Evolutionary conservation across 768 basidiomycete genomes (phyloP).

Genomic region (Leccinum fibrillosum): DNA sequence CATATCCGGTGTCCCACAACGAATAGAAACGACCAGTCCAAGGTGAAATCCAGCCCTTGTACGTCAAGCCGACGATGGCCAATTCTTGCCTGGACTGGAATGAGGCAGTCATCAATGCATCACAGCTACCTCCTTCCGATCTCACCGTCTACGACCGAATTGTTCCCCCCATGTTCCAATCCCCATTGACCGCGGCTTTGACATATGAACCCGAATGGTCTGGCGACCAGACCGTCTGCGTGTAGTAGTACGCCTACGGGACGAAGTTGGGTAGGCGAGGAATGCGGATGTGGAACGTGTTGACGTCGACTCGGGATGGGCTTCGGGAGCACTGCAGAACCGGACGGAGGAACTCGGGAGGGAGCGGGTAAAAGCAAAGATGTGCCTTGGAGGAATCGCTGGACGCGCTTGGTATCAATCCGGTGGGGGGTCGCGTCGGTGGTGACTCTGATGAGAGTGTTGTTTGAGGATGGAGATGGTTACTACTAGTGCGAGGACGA

Average conservation of each 20-base stretch:
- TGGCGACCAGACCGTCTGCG: background rate
- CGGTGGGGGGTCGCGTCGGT: constrained; percentile 55
- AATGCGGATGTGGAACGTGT: too few relatives aligned
- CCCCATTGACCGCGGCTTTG: too few relatives aligned
- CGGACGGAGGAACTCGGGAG: background rate
- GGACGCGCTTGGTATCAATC: constrained; percentile 56
- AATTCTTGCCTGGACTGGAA: too few relatives aligned
- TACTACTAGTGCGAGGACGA: background rate
- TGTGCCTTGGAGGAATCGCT: constrained; percentile 45
- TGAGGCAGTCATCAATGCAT: too few relatives aligned
- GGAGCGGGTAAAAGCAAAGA: constrained; percentile 11
- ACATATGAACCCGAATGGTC: too few relatives aligned
- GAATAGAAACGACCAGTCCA: constrained; percentile 99
- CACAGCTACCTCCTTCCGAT: background rate
- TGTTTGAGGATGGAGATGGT: constrained; percentile 12
- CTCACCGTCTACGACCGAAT: background rate
- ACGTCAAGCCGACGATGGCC: constrained; percentile 74
- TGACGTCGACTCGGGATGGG: too few relatives aligned
- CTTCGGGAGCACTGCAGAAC: background rate
- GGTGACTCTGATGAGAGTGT: constrained; percentile 46
- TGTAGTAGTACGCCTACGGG: too few relatives aligned
- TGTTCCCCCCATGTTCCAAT: too few relatives aligned
- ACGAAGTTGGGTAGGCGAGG: too few relatives aligned
- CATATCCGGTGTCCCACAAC: constrained; percentile 98
- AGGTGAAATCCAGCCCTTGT: constrained; percentile 93